phyloP scores from a whole-genome alignment of 805 yeast genomes.

The Candida railenensis region DNA sequence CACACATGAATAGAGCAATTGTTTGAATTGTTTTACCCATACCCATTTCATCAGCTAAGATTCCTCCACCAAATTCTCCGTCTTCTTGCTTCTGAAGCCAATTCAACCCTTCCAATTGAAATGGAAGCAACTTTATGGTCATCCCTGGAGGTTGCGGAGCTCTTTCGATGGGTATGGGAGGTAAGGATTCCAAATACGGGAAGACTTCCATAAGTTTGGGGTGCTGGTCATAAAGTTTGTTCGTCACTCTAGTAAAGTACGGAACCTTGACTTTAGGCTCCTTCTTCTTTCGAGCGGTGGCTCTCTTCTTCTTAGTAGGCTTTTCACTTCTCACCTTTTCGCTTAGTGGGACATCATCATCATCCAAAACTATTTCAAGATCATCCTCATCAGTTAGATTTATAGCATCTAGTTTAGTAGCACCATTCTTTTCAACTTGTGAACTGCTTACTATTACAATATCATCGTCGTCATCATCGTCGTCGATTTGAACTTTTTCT shows the following conservation, averaged over 20 bases:
- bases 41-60: slow-evolving; percentile 98
- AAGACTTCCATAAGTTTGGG: slow-evolving; percentile 77
- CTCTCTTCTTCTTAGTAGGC: slow-evolving; percentile 15
- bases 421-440: slow-evolving; percentile 23
- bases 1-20: slow-evolving; percentile 79
- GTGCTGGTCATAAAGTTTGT: slow-evolving; percentile 67
- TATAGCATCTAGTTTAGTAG: slow-evolving; percentile 24
- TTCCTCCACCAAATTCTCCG: slow-evolving; percentile 79
- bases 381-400: background rate
- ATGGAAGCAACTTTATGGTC: slow-evolving; percentile 74
- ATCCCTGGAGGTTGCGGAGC: slow-evolving; percentile 79
- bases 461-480: slow-evolving; percentile 4
- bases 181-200: slow-evolving; percentile 52
- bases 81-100: slow-evolving; percentile 88
- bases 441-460: slow-evolving; percentile 14
- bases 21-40: slow-evolving; percentile 99
- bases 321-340: slow-evolving; percentile 1
- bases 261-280: slow-evolving; percentile 59
- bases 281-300: slow-evolving; percentile 29
- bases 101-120: slow-evolving; percentile 88
- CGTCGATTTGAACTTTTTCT: background rate
- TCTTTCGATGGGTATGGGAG: slow-evolving; percentile 47
- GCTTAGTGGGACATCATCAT: slow-evolving; percentile 25
- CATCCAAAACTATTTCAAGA: background rate
- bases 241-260: slow-evolving; percentile 68